These are phyloP conservation scores for Gentiana straminea DNA, from an alignment of 257 asterid genomes.

Conservation along the genomic window DNA sequence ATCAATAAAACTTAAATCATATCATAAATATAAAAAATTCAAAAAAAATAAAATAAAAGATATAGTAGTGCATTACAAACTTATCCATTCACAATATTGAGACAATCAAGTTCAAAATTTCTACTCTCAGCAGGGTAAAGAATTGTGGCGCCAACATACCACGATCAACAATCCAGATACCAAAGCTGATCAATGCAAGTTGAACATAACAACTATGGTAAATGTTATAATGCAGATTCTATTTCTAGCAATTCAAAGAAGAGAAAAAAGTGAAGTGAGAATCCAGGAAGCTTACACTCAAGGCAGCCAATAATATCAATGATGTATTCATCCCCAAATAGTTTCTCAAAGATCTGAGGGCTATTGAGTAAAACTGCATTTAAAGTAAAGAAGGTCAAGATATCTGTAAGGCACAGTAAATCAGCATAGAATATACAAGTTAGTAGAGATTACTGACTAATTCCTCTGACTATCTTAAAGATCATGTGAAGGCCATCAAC, in stretches of 20 bases:
- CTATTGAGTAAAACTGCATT: conserved; percentile 81
- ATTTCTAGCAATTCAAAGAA: background rate
- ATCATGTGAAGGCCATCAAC: conserved; percentile 72
- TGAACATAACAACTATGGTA: background rate
- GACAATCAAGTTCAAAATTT: no score
- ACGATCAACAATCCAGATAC: background rate
- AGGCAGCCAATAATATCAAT: conserved; percentile 93
- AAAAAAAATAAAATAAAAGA: no score
- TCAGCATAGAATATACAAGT: background rate
- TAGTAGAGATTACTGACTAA: conserved; percentile 43
- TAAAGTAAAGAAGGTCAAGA: conserved; percentile 1
- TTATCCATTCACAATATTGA: no score
- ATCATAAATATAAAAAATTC: no score
- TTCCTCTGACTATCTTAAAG: conserved; percentile 79
- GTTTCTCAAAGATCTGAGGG: conserved; percentile 79
- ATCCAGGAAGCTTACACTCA: conserved; percentile 50
- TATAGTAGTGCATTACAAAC: background rate
- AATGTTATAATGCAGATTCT: background rate
- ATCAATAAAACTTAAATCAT: no score
- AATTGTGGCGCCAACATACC: background rate
- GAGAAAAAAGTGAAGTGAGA: background rate
- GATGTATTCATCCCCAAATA: conserved; percentile 85
- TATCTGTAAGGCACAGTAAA: background rate
- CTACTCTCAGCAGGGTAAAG: no score
- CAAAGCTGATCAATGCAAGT: background rate